phyloP scores from a whole-genome alignment of 768 basidiomycete genomes.

The Termitomyces sp. region DNA sequence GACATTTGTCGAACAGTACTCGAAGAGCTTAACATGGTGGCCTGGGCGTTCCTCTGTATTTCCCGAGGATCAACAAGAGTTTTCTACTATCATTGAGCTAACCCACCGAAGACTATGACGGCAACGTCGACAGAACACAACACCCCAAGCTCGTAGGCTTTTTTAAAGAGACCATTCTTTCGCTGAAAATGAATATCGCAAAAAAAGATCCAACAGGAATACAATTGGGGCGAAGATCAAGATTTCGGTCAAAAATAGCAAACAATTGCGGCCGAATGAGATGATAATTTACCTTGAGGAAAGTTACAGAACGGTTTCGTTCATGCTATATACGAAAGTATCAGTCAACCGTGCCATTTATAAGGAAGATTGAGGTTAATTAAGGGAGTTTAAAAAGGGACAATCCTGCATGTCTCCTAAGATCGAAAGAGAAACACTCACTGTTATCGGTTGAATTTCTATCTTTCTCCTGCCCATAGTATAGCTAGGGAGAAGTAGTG shows the following conservation, averaged over 20 bases:
- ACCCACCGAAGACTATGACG: conserved; percentile 71
- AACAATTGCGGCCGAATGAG: conserved; percentile 22
- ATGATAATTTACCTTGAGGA: conserved; percentile 61
- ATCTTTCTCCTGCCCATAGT: conserved; percentile 70
- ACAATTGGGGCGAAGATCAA: conserved; percentile 27
- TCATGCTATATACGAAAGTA: conserved; percentile 61
- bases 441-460: conserved; percentile 76
- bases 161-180: conserved; percentile 89
- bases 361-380: conserved; percentile 9
- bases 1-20: conserved; percentile 72
- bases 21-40: conserved; percentile 76
- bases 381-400: conserved; percentile 8
- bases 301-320: conserved; percentile 87
- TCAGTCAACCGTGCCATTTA: not conserved
- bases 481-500: not conserved
- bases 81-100: not conserved
- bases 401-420: not conserved
- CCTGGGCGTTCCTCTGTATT: conserved; percentile 66
- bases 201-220: conserved; percentile 19
- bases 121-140: conserved; percentile 86
- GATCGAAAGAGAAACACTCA: conserved; percentile 25
- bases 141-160: conserved; percentile 85
- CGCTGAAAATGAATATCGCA: conserved; percentile 40
- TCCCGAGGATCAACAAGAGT: conserved; percentile 24
- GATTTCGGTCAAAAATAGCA: conserved; percentile 56